Percentiles rank a stretch among this genome's conserved stretches.
Conservation (phyloP, 768 basidiomycete species). For the Dentipellis sp. region DNA sequence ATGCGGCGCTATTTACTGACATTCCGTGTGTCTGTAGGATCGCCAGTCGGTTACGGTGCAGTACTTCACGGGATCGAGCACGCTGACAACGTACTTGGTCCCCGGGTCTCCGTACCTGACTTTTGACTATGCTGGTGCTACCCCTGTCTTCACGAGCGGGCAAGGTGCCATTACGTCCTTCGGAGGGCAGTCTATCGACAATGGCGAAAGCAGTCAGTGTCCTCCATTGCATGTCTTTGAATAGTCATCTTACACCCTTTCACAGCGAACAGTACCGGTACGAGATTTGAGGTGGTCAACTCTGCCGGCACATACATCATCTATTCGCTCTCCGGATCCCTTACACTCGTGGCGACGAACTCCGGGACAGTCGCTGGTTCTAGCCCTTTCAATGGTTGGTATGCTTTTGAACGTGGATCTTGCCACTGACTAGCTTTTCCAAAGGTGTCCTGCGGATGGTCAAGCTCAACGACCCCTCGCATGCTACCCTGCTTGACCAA, state of each 20-base stretch:
- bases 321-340: conserved; percentile 24
- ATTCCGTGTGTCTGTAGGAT: conserved; percentile 16
- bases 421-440: neutral
- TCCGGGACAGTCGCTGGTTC: conserved; percentile 17
- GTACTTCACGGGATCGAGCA: conserved; percentile 24
- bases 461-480: conserved; percentile 12
- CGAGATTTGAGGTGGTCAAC: conserved; percentile 22
- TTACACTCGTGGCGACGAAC: conserved; percentile 15
- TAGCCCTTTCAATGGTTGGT: conserved; percentile 14
- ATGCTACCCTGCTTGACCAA: conserved; percentile 21
- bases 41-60: conserved; percentile 26
- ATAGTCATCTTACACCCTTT: neutral
- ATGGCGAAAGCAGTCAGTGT: conserved; percentile 14
- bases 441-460: conserved; percentile 21
- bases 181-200: conserved; percentile 16
- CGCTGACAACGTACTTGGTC: conserved; percentile 24
- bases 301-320: conserved; percentile 23
- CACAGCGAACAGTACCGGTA: conserved; percentile 19
- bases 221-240: neutral
- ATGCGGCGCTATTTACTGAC: neutral
- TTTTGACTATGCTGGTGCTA: conserved; percentile 23
- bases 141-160: conserved; percentile 21
- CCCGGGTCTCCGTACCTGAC: conserved; percentile 28
- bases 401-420: too few relatives aligned
- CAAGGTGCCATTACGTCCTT: conserved; percentile 23